Base-by-base conservation (phyloP, 331 rosid genomes). In the Acacia pycnantha region DNA sequence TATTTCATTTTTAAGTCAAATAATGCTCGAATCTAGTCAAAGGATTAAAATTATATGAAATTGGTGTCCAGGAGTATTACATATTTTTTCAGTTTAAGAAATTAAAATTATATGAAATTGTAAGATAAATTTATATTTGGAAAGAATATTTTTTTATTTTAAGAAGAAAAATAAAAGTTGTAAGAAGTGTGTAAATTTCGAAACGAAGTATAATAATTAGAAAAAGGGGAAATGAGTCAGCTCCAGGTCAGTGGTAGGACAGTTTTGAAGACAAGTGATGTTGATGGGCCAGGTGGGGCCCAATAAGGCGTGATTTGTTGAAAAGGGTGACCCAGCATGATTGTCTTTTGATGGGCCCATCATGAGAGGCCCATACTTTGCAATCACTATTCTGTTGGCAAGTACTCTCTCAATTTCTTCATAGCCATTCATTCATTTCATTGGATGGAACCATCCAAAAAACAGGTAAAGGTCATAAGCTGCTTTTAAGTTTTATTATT, bases 261-360 rank as follows among this genome's bases (percentile, higher is more conserved):
- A 51, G 64, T 70, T 79, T 78, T 54, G 15, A 54, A 69, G 50
- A 26, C 74, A 73, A 35, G 61, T 76, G 15, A 35, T 35, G 31
- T 77, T 40, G 15, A 78, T 84, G 85, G 86, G 86, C 86, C 84
- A 68, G 15, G 33, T 82, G 84, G 90, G 90, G 41, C 88, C 86
- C 82, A 31, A 27, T 82, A 72, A 22, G 13, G 27, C 69, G 18
- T 64, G 82, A 80, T 85, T 78, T 35, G 80, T 80, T 74, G 70
- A 65, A 78, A 81, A 78, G 53, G 53, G 2, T 46, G 85, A 83
- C 83, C 86, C 89, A 76, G 15, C 29, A 53, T 81, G 73, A 81
- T 84, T 88, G 82, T 54, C 73, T 76, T 83, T 84, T 73, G 61
- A 79, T 86, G 88, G 89, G 84, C 78, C 87, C 87, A 83, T 81